These are phyloP conservation scores for Medicago ruthenica DNA, from an alignment of 306 rosid species.

Conservation along the genomic window DNA sequence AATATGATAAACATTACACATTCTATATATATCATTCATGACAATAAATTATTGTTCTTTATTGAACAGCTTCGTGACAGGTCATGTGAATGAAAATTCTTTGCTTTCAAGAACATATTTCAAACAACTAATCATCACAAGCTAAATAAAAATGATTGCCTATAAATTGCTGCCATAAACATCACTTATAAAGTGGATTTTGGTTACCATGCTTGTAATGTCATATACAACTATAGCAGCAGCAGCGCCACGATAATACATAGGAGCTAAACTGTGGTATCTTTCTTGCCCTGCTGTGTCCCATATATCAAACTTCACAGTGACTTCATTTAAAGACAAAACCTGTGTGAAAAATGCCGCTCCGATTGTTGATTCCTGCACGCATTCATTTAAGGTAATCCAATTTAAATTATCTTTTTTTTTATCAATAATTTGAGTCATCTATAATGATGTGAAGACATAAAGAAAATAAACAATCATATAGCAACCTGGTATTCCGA, in stretches of 20 bases:
- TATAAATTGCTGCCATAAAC: neutral
- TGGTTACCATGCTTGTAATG: constrained; percentile 64
- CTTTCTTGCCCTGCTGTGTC: constrained; percentile 95
- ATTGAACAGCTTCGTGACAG: neutral
- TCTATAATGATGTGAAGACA: constrained; percentile 2
- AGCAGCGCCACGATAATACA: constrained; percentile 94
- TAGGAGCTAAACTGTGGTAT: constrained; percentile 95
- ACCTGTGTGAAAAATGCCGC: constrained; percentile 93
- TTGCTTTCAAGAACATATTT: constrained; percentile 4
- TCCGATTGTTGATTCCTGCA: constrained; percentile 92
- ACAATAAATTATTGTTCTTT: neutral
- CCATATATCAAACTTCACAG: constrained; percentile 89
- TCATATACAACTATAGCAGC: constrained; percentile 86
- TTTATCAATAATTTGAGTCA: too few species aligned
- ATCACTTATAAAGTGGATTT: neutral
- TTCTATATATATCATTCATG: neutral
- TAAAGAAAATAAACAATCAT: neutral
- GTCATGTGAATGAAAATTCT: neutral
- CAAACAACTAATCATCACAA: constrained; percentile 2
- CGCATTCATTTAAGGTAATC: neutral
- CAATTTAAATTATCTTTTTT: neutral
- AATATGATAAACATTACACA: neutral
- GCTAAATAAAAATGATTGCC: neutral
- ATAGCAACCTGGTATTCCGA: constrained; percentile 73
- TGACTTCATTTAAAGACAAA: constrained; percentile 76